Conservation (phyloP, 1,139 yeast species). For the Candida tetrigidarum region DNA sequence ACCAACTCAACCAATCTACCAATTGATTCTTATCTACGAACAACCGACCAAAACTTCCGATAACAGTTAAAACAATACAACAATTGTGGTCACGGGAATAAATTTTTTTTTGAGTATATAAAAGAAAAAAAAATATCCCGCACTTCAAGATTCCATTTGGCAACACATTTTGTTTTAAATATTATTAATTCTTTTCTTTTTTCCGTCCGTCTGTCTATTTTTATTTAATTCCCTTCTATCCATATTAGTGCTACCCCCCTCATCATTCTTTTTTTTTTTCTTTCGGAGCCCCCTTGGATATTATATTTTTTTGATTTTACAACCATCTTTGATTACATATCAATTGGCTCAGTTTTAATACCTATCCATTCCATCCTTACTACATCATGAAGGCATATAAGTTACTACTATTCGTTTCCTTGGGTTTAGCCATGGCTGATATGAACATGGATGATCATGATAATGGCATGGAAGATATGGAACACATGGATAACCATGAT, state of each 20-base stretch:
- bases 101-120: too few relatives aligned
- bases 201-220: too few relatives aligned
- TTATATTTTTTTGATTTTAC: not conserved
- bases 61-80: too few relatives aligned
- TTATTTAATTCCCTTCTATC: not conserved
- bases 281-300: not conserved
- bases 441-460: conserved; percentile 18
- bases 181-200: not conserved
- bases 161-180: not conserved
- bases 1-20: not conserved
- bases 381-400: conserved; percentile 11
- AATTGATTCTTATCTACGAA: not conserved
- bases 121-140: not conserved
- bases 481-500: not conserved
- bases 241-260: not conserved
- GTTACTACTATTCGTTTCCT: conserved; percentile 14
- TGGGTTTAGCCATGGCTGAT: conserved; percentile 12
- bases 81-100: conserved; percentile 1
- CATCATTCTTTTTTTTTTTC: not conserved
- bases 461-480: conserved; percentile 3
- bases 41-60: not conserved
- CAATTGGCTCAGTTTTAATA: not conserved
- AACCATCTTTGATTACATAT: not conserved
- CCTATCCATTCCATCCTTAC: not conserved
- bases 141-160: not conserved